phyloP scores from a whole-genome alignment of 768 basidiomycete species.

The Lactarius sanguifluus region DNA sequence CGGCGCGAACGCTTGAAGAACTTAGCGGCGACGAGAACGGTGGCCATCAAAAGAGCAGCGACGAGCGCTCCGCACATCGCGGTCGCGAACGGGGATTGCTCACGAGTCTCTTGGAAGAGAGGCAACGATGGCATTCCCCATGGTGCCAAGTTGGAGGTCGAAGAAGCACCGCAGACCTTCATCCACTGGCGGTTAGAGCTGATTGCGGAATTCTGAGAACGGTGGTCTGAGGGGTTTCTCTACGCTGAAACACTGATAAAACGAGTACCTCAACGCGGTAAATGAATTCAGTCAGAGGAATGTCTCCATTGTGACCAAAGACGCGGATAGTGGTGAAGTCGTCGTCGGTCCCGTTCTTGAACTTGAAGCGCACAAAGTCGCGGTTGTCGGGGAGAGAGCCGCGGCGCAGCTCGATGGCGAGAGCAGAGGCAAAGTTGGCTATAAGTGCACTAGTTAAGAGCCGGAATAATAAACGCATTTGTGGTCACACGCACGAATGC shows the following conservation, averaged over 20 bases:
- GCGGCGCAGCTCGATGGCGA: conserved; percentile 77
- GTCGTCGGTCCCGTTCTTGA: conserved; percentile 75
- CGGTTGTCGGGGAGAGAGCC: conserved; percentile 73
- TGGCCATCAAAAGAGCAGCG: conserved; percentile 26
- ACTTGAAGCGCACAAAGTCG: conserved; percentile 81
- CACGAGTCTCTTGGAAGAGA: conserved; percentile 9
- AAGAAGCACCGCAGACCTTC: conserved; percentile 38
- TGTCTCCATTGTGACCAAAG: conserved; percentile 73
- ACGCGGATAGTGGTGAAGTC: conserved; percentile 67
- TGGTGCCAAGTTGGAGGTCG: conserved; percentile 2
- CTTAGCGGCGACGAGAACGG: conserved; percentile 19
- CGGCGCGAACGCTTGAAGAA: conserved; percentile 25
- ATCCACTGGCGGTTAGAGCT: conserved; percentile 47
- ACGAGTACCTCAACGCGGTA: conserved; percentile 69
- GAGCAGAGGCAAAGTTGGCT: conserved; percentile 74
- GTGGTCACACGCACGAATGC: conserved; percentile 58
- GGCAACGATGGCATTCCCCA: conserved; percentile 22
- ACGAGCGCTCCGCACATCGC: conserved; percentile 28
- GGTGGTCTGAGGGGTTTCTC: background rate
- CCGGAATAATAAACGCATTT: background rate
- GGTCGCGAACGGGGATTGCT: conserved; percentile 17
- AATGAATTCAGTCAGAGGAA: conserved; percentile 83
- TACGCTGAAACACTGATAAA: background rate
- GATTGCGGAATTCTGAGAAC: conserved; percentile 45
- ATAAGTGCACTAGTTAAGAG: background rate